Percentiles rank a stretch among this genome's conserved stretches.
phyloP scores from a whole-genome alignment of 495 filamentous ascomycete genomes.

The Astrothelium subdiscretum region DNA sequence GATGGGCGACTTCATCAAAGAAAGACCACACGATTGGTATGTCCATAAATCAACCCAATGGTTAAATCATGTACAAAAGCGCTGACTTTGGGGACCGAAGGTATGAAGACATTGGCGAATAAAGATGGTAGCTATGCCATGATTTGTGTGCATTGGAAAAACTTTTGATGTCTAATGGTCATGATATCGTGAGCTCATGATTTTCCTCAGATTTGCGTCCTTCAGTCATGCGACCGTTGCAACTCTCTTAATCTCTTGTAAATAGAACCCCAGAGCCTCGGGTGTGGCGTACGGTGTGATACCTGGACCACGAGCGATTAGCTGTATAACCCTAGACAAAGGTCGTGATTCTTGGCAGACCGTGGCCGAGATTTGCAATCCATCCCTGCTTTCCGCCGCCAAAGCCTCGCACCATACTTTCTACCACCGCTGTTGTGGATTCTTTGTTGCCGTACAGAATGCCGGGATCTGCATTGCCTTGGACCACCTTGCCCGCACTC shows the following conservation, averaged over 20 bases:
- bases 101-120: constrained; percentile 8
- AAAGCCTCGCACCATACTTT: constrained; percentile 80
- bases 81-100: constrained; percentile 9
- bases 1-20: constrained; percentile 66
- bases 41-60: constrained; percentile 11
- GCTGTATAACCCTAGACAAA: constrained; percentile 7
- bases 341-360: constrained; percentile 34
- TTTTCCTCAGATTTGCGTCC: neutral
- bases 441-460: constrained; percentile 74
- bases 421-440: constrained; percentile 66
- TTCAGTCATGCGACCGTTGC: constrained; percentile 15
- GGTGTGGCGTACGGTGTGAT: constrained; percentile 91
- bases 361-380: constrained; percentile 85
- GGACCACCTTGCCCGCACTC: constrained; percentile 58
- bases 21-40: constrained; percentile 68
- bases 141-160: neutral
- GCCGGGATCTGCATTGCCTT: constrained; percentile 93
- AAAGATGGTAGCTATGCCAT: neutral
- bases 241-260: constrained; percentile 77
- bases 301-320: constrained; percentile 35
- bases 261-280: constrained; percentile 83
- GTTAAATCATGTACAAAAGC: constrained; percentile 3
- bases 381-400: constrained; percentile 75
- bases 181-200: constrained; percentile 11
- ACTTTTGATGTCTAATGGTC: neutral